These are phyloP conservation scores for Hyaloscypha finlandica DNA, from an alignment of 495 filamentous ascomycete species.

Conservation along the genomic window DNA sequence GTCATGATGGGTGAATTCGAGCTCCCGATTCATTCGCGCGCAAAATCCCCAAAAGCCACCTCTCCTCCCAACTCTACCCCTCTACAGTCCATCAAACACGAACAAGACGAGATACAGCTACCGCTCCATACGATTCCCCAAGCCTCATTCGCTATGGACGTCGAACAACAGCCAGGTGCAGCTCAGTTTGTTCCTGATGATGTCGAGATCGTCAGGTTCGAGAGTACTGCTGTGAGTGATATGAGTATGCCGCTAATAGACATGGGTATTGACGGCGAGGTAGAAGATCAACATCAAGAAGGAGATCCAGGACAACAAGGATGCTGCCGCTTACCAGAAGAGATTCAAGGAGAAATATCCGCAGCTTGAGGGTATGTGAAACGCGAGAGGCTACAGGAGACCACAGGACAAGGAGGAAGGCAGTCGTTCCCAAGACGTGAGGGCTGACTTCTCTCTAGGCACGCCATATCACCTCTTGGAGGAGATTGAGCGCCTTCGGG, in stretches of 20 bases:
- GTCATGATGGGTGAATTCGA: not conserved
- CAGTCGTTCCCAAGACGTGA: too few relatives aligned
- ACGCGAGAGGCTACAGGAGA: not conserved
- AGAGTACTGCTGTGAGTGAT: not conserved
- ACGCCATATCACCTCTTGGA: not conserved
- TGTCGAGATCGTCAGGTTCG: not conserved
- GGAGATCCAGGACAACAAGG: not conserved
- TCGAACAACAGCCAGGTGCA: not conserved
- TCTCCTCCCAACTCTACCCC: not conserved
- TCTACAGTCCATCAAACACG: not conserved
- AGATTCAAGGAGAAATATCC: constrained; percentile 5
- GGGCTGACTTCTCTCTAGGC: not conserved
- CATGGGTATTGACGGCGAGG: not conserved
- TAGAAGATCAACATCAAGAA: not conserved
- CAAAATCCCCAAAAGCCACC: not conserved
- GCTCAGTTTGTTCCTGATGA: not conserved
- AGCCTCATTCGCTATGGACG: not conserved
- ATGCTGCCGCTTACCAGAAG: not conserved
- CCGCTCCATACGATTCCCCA: not conserved
- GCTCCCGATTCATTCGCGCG: not conserved
- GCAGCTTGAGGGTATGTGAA: not conserved
- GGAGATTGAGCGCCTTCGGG: constrained; percentile 4
- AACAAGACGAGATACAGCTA: not conserved
- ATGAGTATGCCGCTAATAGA: not conserved
- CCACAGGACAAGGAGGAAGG: too few relatives aligned